Evolutionary conservation across 2,329 filamentous ascomycete species (phyloP), one percentile per base, ranked within the genome.

Genomic region (Coniella lustricola): DNA sequence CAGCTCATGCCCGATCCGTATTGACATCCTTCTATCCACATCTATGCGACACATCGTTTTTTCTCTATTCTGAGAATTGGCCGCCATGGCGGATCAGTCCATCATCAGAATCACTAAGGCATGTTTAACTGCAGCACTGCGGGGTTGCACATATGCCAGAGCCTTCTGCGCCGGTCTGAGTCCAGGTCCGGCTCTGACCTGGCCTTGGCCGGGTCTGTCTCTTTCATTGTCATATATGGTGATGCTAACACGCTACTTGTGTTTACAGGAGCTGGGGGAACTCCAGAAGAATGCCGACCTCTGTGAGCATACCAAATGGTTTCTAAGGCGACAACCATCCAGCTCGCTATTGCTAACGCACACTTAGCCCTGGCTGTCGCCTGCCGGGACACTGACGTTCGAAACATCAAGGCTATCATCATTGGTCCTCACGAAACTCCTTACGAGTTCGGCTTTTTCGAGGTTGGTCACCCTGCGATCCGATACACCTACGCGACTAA

Each of bases 381-480:
- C 49, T 95, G 87, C 63, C 78, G 86, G 44, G 93, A 97, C 67
- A 77, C 82, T 57, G 90, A 98, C 65, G 87, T 97, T 52, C 85
- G 90, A 48, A 85, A 88, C 63, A 84, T 97, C 43, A 85, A 82
- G 62, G 89, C 90, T 42, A 67, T 97, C 55, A 91, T 97, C 59
- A 81, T 97, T 56, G 93, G 93, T 0, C 91, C 93, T 20, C 89
- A 91, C 55, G 90, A 93, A 58, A 95, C 90, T 1, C 90, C 91
- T 0, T 98, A 98, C 66, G 90, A 96, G 66, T 96, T 94, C 62
- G 93, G 93, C 3, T 96, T 96, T 69, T 97, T 95, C 62, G 90
- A 97, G 76, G 90, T 93, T 65, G 51, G 74, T 63, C 10, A 45
- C 8, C 18, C 22, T 25, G 37, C 10, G 31, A 4, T 17, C 41